Base-by-base conservation (phyloP, 78 protist genomes). In the Dictyostelium firmibasis region DNA sequence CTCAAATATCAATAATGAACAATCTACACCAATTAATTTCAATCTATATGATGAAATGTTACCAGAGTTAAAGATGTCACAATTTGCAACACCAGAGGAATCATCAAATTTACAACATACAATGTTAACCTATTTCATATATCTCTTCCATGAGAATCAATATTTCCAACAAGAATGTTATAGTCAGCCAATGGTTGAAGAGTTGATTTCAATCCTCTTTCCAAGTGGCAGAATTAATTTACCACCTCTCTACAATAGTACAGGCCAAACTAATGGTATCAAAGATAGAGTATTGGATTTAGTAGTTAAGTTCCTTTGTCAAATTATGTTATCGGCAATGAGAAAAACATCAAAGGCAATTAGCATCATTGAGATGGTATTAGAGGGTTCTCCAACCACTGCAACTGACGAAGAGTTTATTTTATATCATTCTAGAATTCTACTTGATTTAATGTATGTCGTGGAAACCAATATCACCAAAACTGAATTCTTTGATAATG, bases 111-210 rank as follows among this genome's bases (percentile, higher is more conserved):
- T 89, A 8, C 94, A 89, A 70, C 83, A 89, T 50, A 89, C 94
- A 27, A 89, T 89, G 23, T 20, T 89, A 43, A 89, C 86, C 29
- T 89, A 89, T 29, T 77, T 89, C 25, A 89, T 89, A n/a, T 89
- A 89, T 44, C 31, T 89, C 11, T 89, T 89, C 83, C 94, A 89
- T 35, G 94, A 89, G 33, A 89, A 89, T 35, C 35, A 27, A 31
- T 23, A 44, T 2, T 89, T 89, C 82, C 94, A 89, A 81, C 94
- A 89, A 70, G 94, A 89, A 50, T 89, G 84, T 60, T 89, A 50
- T 33, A 47, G 41, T 70, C 33, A 33, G 9, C 3, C 82, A 16
- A 27, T 89, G 11, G 75, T 89, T 69, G 94, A 89, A 50, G 72
- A 33, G 2, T 47, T 89, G 18, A 69, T 89, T 20, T 29, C 83